phyloP scores from a whole-genome alignment of 2,329 filamentous ascomycete genomes.

The Xylaria sp. region DNA sequence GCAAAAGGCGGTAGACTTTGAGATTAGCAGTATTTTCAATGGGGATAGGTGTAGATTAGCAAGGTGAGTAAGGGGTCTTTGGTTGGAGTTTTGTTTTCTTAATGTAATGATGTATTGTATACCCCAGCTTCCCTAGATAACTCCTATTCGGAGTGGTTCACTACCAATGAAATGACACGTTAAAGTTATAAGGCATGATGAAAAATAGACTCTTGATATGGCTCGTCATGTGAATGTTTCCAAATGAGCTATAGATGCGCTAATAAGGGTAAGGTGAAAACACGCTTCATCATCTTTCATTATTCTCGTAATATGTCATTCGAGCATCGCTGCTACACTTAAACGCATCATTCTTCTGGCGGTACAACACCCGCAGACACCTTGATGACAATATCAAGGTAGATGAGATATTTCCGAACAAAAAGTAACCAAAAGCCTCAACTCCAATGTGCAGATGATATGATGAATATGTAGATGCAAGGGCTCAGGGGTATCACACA shows the following conservation, averaged over 20 bases:
- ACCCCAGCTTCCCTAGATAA: background rate
- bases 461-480: constrained; percentile 26
- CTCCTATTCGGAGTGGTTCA: background rate
- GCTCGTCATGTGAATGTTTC: background rate
- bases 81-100: background rate
- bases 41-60: background rate
- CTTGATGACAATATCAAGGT: background rate
- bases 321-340: constrained; percentile 24
- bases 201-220: background rate
- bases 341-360: constrained; percentile 20
- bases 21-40: background rate
- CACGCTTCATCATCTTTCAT: constrained; percentile 23
- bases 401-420: background rate
- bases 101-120: background rate
- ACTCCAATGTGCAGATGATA: constrained; percentile 13
- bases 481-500: constrained; percentile 35
- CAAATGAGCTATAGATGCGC: background rate
- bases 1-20: constrained; percentile 31
- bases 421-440: background rate
- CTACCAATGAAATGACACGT: background rate
- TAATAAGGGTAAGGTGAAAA: background rate
- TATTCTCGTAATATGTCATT: constrained; percentile 23
- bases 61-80: background rate
- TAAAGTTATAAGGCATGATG: background rate
- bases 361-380: background rate